Evolutionary conservation across 1,284 basidiomycete genomes (phyloP).

Genomic region (Abortiporus biennis): DNA sequence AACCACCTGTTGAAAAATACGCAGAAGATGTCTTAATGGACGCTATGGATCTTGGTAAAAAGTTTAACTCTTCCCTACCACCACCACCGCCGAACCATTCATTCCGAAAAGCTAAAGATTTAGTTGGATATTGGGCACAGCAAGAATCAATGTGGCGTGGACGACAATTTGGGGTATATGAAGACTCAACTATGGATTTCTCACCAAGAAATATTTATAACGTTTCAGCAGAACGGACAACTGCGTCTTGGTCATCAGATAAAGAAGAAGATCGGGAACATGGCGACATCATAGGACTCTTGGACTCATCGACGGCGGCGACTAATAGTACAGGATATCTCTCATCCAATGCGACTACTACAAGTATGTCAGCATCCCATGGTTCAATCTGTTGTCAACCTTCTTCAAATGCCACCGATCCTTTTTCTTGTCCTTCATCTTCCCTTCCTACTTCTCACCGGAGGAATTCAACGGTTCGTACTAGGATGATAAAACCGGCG

Average conservation of each 20-base stretch:
- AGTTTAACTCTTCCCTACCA: constrained; percentile 7
- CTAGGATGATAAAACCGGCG: no score
- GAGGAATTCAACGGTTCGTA: no score
- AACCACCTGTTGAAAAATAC: constrained; percentile 15
- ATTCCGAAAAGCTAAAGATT: constrained; percentile 23
- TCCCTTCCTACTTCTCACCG: no score
- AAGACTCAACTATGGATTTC: constrained; percentile 15
- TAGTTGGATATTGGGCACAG: constrained; percentile 33
- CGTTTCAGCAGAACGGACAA: constrained; percentile 43
- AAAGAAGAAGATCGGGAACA: constrained; percentile 17
- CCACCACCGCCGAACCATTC: constrained; percentile 19
- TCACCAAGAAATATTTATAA: constrained; percentile 25
- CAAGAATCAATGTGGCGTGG: constrained; percentile 27
- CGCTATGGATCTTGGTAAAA: constrained; percentile 20
- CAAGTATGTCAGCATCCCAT: no score
- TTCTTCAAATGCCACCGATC: no score
- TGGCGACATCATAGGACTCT: neutral
- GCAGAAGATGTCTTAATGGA: constrained; percentile 22
- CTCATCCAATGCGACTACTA: neutral
- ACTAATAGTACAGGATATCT: no score
- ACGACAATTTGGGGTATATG: no score
- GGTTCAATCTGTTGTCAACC: no score
- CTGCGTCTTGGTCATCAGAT: constrained; percentile 29
- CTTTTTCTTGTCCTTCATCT: no score
- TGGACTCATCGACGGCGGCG: constrained; percentile 1